A percentile compares a stretch with the other conserved stretches of the same genome.
Conservation (phyloP, 371 early-diverging fungal species). For the Capillidium heterosporum region DNA sequence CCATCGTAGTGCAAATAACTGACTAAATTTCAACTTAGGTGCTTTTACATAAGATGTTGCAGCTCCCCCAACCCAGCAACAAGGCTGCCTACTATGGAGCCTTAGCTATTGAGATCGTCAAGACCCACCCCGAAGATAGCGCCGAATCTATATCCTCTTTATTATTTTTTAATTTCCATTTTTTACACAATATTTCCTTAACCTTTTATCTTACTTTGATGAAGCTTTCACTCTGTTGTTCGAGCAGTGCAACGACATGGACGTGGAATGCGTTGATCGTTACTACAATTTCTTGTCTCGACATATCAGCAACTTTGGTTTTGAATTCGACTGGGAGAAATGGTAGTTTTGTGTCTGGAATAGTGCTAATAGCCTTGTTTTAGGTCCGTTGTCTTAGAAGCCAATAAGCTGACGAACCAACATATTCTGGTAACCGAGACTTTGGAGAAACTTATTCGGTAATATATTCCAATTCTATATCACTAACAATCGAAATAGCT, state of each 20-base stretch:
- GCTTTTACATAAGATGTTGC: slow-evolving; percentile 42
- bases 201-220: slow-evolving; percentile 10
- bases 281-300: slow-evolving; percentile 73
- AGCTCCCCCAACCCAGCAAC: slow-evolving; percentile 41
- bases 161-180: neutral
- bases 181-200: neutral
- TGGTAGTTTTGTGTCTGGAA: slow-evolving; percentile 30
- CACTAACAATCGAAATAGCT: slow-evolving; percentile 13
- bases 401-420: slow-evolving; percentile 26
- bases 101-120: slow-evolving; percentile 63
- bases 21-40: neutral
- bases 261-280: slow-evolving; percentile 66
- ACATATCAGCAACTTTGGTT: slow-evolving; percentile 83
- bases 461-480: neutral
- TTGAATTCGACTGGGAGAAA: slow-evolving; percentile 74
- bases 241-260: slow-evolving; percentile 45
- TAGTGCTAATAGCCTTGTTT: no score
- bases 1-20: neutral
- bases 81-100: slow-evolving; percentile 61
- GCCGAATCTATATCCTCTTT: slow-evolving; percentile 38
- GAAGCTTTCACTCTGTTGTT: slow-evolving; percentile 34
- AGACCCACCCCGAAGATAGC: slow-evolving; percentile 38
- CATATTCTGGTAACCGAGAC: slow-evolving; percentile 60
- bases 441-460: slow-evolving; percentile 49
- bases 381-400: slow-evolving; percentile 22